Evolutionary conservation across 306 rosid species (phyloP).

Genomic region (Cicer judaicum): DNA sequence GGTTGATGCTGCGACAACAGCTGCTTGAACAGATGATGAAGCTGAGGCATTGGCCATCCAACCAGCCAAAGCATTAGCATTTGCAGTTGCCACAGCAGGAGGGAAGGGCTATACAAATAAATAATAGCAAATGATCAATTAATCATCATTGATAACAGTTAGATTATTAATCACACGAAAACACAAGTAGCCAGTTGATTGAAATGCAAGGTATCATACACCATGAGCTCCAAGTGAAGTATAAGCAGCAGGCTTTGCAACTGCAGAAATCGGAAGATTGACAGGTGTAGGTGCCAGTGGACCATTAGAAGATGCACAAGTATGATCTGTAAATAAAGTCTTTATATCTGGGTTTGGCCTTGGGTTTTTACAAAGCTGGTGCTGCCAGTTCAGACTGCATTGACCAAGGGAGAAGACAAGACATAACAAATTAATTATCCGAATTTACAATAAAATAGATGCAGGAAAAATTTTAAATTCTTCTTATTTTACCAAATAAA

Average conservation of each 20-base stretch:
- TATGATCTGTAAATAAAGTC: conserved; percentile 81
- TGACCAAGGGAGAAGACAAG: conserved; percentile 36
- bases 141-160: conserved; percentile 14
- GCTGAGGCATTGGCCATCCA: conserved; percentile 94
- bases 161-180: conserved; percentile 17
- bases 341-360: conserved; percentile 76
- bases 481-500: conserved; percentile 28
- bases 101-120: conserved; percentile 67
- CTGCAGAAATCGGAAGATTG: conserved; percentile 74
- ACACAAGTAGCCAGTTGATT: conserved; percentile 30
- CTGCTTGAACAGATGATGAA: conserved; percentile 90
- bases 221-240: conserved; percentile 72
- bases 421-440: conserved; percentile 31
- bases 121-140: conserved; percentile 26
- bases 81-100: conserved; percentile 66
- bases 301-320: conserved; percentile 73
- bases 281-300: conserved; percentile 69
- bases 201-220: conserved; percentile 66
- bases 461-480: conserved; percentile 18
- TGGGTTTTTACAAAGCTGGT: conserved; percentile 81
- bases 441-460: conserved; percentile 19
- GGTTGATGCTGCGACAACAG: conserved; percentile 80
- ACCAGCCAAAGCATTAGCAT: conserved; percentile 82
- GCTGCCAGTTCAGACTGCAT: conserved; percentile 96
- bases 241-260: conserved; percentile 74